A percentile compares a stretch with the other conserved stretches of the same genome.
phyloP scores from a whole-genome alignment of 2,329 filamentous ascomycete species.

The Ascosphaera apis region DNA sequence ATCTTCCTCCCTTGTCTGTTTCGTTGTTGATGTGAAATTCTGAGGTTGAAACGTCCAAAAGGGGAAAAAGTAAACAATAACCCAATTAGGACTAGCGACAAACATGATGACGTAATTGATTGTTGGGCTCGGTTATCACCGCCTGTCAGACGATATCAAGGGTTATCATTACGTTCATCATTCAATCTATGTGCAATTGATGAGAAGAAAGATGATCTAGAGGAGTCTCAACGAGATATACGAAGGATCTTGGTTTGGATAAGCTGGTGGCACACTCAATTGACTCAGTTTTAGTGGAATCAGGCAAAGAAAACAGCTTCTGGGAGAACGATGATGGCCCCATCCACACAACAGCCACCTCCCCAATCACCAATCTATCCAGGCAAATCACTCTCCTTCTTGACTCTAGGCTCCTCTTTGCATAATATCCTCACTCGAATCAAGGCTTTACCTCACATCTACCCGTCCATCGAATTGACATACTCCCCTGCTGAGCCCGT shows the following conservation, averaged over 20 bases:
- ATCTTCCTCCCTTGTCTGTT: neutral
- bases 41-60: neutral
- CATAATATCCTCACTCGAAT: constrained; percentile 73
- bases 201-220: too few relatives aligned
- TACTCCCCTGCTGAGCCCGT: constrained; percentile 60
- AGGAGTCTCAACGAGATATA: too few relatives aligned
- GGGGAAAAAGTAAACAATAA: neutral
- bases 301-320: too few relatives aligned
- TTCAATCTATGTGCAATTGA: too few relatives aligned
- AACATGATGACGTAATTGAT: neutral
- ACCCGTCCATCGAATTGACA: constrained; percentile 59
- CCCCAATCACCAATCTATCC: neutral
- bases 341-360: neutral
- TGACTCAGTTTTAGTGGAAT: too few relatives aligned
- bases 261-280: too few relatives aligned
- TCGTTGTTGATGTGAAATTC: neutral
- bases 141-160: too few relatives aligned
- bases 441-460: constrained; percentile 65
- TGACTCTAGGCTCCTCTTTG: constrained; percentile 73
- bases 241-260: too few relatives aligned
- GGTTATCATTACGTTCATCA: too few relatives aligned
- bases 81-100: neutral
- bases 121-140: neutral
- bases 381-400: constrained; percentile 1
- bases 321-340: neutral